Evolutionary conservation across 2,329 filamentous ascomycete genomes (phyloP).

Genomic region (Cercospora sp.): DNA sequence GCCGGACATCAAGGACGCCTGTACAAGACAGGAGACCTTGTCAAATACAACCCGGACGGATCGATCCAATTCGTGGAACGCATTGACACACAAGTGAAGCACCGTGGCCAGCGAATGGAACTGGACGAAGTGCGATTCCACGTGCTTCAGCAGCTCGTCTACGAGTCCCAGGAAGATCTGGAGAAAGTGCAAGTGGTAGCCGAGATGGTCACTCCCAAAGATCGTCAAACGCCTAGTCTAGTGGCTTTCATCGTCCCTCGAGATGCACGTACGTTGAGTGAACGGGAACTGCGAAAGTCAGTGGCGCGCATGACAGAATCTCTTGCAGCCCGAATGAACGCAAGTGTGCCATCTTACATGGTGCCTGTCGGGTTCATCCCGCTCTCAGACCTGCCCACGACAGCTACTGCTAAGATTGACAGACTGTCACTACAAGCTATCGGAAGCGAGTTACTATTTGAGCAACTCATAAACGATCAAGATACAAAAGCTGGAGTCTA

Average conservation of each 20-base stretch:
- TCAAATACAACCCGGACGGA: conserved; percentile 21
- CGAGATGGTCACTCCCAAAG: conserved; percentile 2
- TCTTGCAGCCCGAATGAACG: background rate
- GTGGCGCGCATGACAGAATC: background rate
- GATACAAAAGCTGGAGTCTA: background rate
- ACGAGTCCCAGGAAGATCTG: background rate
- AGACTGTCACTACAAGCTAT: conserved; percentile 49
- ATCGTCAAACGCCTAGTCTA: background rate
- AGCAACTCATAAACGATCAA: background rate
- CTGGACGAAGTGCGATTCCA: conserved; percentile 23
- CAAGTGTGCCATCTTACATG: conserved; percentile 39
- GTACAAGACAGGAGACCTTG: conserved; percentile 8
- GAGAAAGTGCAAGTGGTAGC: background rate
- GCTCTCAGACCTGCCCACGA: conserved; percentile 66
- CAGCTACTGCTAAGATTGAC: conserved; percentile 70
- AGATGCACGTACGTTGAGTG: background rate
- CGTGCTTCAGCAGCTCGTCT: background rate
- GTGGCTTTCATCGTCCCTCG: background rate
- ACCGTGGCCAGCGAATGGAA: conserved; percentile 28
- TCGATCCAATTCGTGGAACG: conserved; percentile 25
- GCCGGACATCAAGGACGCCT: background rate
- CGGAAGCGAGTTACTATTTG: conserved; percentile 42
- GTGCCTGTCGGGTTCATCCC: conserved; percentile 67
- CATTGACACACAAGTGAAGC: conserved; percentile 28
- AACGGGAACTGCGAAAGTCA: background rate